Evolutionary conservation across 192 early-diverging fungal species (phyloP).

Genomic region (Umbelopsis ramanniana): DNA sequence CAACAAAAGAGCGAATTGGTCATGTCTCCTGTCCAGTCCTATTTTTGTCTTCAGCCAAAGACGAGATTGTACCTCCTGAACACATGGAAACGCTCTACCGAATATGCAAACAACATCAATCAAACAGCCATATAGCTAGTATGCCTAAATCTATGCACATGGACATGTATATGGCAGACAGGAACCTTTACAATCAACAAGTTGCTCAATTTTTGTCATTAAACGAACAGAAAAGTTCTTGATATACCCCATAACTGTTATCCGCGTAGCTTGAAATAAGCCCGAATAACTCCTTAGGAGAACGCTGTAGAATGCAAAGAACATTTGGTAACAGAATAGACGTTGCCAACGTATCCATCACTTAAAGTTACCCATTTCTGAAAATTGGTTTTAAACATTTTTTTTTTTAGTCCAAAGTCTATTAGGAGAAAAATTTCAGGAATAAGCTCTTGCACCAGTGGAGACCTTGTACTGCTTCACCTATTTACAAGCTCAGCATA

Average conservation of each 20-base stretch:
- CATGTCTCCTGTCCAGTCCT: conserved; percentile 33
- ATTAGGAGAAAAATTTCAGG: too few relatives aligned
- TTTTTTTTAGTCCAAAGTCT: too few relatives aligned
- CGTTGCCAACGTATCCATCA: too few relatives aligned
- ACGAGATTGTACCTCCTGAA: conserved; percentile 45
- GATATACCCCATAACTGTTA: background rate
- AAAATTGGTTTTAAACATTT: too few relatives aligned
- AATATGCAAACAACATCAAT: conserved; percentile 8
- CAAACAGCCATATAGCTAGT: conserved; percentile 22
- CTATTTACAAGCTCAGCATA: too few relatives aligned
- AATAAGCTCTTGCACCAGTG: too few relatives aligned
- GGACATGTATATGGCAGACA: conserved; percentile 28
- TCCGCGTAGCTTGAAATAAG: background rate
- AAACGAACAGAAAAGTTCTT: background rate
- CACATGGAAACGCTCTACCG: conserved; percentile 41
- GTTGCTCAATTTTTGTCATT: background rate
- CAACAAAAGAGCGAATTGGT: conserved; percentile 25
- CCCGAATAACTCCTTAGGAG: too few relatives aligned
- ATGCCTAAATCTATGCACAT: conserved; percentile 40
- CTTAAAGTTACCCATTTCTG: too few relatives aligned
- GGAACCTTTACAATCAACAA: background rate
- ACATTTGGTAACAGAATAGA: too few relatives aligned
- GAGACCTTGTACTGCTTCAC: too few relatives aligned
- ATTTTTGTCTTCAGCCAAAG: conserved; percentile 42
- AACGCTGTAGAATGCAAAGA: too few relatives aligned